Percentiles rank a stretch among this genome's conserved stretches.
These are phyloP conservation scores for Erigeron canadensis DNA, from an alignment of 129 eudicot genomes.

Conservation along the genomic window DNA sequence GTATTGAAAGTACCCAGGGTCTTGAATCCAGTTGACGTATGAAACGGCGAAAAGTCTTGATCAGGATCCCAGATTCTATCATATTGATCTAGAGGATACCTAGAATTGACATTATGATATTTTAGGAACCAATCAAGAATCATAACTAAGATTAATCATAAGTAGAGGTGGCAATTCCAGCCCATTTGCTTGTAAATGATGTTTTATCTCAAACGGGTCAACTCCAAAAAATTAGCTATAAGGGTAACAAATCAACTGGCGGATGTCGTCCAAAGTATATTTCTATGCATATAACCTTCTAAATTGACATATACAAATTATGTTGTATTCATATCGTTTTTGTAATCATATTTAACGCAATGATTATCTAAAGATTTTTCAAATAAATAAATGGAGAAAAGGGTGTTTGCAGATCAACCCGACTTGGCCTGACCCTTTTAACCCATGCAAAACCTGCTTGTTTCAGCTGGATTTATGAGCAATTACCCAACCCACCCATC, in stretches of 20 bases:
- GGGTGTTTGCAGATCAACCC: not conserved
- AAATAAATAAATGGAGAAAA: not conserved
- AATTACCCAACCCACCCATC: not conserved
- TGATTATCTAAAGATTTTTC: not conserved
- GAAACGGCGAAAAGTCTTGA: conserved; percentile 65
- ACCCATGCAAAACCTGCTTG: not conserved
- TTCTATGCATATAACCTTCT: not conserved
- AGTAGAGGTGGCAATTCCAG: not conserved
- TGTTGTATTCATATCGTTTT: not conserved
- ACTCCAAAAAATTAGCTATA: not conserved
- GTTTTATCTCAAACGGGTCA: not conserved
- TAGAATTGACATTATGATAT: conserved; percentile 23
- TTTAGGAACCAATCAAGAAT: conserved; percentile 13
- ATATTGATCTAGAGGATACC: conserved; percentile 84
- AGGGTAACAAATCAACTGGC: not conserved
- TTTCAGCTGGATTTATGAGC: not conserved
- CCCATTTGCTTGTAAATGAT: not conserved
- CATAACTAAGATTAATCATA: conserved; percentile 6
- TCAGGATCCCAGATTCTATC: conserved; percentile 96
- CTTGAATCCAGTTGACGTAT: conserved; percentile 60
- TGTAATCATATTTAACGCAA: not conserved
- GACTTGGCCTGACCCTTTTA: not conserved
- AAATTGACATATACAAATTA: too few relatives aligned
- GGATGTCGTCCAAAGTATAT: not conserved
- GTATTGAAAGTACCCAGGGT: conserved; percentile 41